Evolutionary conservation across 352 stramenopile genomes (phyloP).

Genomic region (Pythium phragmitis): DNA sequence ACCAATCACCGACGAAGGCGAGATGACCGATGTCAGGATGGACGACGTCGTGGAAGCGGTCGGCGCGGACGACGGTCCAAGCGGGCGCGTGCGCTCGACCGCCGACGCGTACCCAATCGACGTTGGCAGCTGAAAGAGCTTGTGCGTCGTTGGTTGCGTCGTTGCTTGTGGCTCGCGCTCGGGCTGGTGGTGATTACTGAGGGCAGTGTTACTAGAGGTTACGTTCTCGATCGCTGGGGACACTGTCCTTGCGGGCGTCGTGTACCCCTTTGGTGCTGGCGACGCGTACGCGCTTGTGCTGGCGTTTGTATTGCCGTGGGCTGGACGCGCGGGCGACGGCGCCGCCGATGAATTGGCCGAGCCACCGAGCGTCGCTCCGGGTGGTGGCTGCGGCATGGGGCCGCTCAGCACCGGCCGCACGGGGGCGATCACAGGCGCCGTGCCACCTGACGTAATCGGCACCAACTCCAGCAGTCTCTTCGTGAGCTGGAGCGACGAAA

Average conservation of each 20-base stretch:
- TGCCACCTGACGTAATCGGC: conserved; percentile 37
- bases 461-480: conserved; percentile 77
- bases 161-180: conserved; percentile 6
- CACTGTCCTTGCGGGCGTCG: conserved; percentile 6
- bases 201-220: background rate
- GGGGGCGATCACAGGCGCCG: conserved; percentile 31
- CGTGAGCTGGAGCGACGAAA: conserved; percentile 70
- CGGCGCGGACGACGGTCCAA: background rate
- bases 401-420: conserved; percentile 17
- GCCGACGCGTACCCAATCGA: conserved; percentile 18
- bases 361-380: background rate
- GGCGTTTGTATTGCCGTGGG: background rate
- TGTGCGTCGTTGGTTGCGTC: conserved; percentile 3
- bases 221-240: conserved; percentile 12
- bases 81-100: conserved; percentile 1
- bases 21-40: conserved; percentile 14
- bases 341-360: conserved; percentile 21
- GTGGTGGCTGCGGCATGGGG: conserved; percentile 10
- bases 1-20: conserved; percentile 19
- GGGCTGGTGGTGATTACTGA: background rate
- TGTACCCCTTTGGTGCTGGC: conserved; percentile 2
- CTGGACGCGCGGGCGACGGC: conserved; percentile 16
- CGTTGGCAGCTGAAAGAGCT: conserved; percentile 17
- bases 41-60: conserved; percentile 4
- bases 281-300: background rate